Evolutionary conservation across 306 rosid species (phyloP).

Genomic region (Malus orientalis): DNA sequence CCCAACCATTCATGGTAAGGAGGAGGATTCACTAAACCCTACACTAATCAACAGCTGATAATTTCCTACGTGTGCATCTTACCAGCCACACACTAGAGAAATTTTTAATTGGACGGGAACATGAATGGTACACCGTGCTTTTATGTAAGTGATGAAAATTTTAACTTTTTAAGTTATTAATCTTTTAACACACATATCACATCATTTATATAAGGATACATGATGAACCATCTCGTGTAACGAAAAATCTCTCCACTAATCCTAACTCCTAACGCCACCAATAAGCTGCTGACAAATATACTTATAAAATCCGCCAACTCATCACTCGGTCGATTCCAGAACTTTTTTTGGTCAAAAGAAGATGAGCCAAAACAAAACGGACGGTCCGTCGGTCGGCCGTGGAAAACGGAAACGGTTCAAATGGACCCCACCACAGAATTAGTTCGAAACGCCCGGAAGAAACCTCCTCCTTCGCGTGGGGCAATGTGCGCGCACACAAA

Average conservation of each 20-base stretch:
- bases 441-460: neutral
- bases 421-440: neutral
- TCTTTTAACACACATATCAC: too few relatives aligned
- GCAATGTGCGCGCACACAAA: neutral
- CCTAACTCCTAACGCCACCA: neutral
- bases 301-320: neutral
- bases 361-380: too few relatives aligned
- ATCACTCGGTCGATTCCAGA: too few relatives aligned
- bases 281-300: neutral
- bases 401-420: neutral
- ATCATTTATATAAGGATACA: too few relatives aligned
- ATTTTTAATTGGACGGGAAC: too few relatives aligned
- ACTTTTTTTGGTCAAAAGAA: too few relatives aligned
- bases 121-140: fast-evolving
- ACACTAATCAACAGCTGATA: neutral
- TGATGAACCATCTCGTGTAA: too few relatives aligned
- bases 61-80: neutral
- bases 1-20: too few relatives aligned
- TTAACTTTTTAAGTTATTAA: too few relatives aligned
- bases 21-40: too few relatives aligned
- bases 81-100: neutral
- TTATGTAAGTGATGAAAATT: too few relatives aligned
- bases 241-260: neutral
- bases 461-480: neutral
- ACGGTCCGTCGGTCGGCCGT: too few relatives aligned